These are phyloP conservation scores for Gastrolobium bilobum DNA, from an alignment of 306 rosid genomes.

Conservation along the genomic window DNA sequence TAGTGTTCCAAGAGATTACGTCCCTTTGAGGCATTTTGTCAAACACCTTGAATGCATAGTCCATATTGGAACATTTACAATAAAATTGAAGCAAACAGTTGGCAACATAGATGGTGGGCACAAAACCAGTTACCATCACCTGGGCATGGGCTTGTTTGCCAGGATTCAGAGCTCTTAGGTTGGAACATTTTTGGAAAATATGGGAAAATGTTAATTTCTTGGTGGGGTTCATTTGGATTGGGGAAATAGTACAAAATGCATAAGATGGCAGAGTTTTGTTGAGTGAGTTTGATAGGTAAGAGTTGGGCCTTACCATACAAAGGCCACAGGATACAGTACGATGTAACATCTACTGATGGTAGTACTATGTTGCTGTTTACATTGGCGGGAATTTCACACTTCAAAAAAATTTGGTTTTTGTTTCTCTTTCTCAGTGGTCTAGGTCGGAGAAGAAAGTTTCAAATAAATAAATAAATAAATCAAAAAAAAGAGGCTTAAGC, in stretches of 20 bases:
- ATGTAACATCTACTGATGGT: conserved; percentile 41
- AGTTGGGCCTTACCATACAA: conserved; percentile 28
- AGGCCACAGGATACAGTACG: conserved; percentile 43
- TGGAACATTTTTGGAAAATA: conserved; percentile 81
- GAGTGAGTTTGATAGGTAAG: conserved; percentile 30
- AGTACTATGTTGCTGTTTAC: neutral
- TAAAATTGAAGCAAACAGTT: conserved; percentile 78
- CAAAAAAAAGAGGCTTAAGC: neutral
- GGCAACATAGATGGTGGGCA: conserved; percentile 74
- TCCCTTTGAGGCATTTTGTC: conserved; percentile 70
- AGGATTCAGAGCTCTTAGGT: conserved; percentile 56
- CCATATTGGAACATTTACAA: conserved; percentile 60
- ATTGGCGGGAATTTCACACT: conserved; percentile 48
- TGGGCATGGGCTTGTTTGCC: conserved; percentile 83
- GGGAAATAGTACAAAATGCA: conserved; percentile 51
- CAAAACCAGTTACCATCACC: conserved; percentile 73
- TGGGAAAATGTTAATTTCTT: conserved; percentile 71
- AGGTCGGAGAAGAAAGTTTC: neutral
- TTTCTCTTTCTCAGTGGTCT: neutral
- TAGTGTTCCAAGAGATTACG: conserved; percentile 80
- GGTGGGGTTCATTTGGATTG: conserved; percentile 52
- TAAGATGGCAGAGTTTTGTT: neutral
- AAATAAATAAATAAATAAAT: neutral
- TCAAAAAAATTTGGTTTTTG: neutral
- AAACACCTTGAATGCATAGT: conserved; percentile 66